Percentiles rank a stretch among this genome's conserved stretches.
Conservation (phyloP, 192 early-diverging fungal species). For the Backusella parvicylindrica region DNA sequence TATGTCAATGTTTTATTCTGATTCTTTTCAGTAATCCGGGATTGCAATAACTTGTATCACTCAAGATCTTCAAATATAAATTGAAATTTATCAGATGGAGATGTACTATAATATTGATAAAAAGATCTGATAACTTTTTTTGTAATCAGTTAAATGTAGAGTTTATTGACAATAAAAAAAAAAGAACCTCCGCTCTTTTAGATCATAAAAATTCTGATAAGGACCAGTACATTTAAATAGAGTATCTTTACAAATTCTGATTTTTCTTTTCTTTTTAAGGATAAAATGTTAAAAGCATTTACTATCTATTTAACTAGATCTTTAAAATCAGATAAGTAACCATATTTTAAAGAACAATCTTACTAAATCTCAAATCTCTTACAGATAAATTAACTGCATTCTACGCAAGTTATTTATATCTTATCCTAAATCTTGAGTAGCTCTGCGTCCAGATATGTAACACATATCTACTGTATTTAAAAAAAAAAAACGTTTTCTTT, state of each 20-base stretch:
- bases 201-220: not conserved
- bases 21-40: not conserved
- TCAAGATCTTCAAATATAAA: not conserved
- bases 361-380: not conserved
- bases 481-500: not conserved
- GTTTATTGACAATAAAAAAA: not conserved
- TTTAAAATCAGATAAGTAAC: not conserved
- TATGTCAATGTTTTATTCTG: not conserved
- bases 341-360: not conserved
- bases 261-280: not conserved
- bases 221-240: not conserved
- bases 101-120: not conserved
- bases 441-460: not conserved
- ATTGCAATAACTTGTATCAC: not conserved
- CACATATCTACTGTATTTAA: not conserved
- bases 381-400: not conserved
- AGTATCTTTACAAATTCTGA: not conserved
- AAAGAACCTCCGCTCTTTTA: not conserved
- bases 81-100: not conserved
- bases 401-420: not conserved
- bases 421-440: not conserved
- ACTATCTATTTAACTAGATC: not conserved
- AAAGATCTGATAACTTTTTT: not conserved
- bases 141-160: not conserved
- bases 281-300: not conserved